Conservation (phyloP, 805 yeast genomes). For the Hagleromyces aurorensis region DNA sequence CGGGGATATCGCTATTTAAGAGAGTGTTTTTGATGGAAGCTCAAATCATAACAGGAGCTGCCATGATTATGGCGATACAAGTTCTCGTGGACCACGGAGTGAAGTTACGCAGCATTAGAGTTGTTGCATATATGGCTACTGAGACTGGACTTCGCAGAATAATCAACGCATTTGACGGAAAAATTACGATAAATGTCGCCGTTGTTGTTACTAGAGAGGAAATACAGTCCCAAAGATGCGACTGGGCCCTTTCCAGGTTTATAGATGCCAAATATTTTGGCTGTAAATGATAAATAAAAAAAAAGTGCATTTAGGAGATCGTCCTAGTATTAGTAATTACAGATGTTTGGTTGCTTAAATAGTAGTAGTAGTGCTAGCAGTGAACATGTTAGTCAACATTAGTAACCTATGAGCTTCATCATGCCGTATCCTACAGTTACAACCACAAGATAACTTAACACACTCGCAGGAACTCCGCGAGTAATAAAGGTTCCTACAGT, state of each 20-base stretch:
- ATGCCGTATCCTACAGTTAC: constrained; percentile 73
- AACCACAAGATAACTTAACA: constrained; percentile 64
- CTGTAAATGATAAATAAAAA: constrained; percentile 12
- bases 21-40: constrained; percentile 73
- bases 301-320: too few relatives aligned
- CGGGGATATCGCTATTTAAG: constrained; percentile 18
- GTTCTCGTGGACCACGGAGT: constrained; percentile 79
- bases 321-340: too few relatives aligned
- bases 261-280: constrained; percentile 78
- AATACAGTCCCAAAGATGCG: constrained; percentile 36
- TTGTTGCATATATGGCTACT: constrained; percentile 68
- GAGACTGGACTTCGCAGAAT: constrained; percentile 71
- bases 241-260: constrained; percentile 60
- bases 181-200: constrained; percentile 63
- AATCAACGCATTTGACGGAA: constrained; percentile 57
- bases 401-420: constrained; percentile 53
- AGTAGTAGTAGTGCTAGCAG: too few relatives aligned
- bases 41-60: constrained; percentile 87
- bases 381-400: too few relatives aligned
- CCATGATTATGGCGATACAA: constrained; percentile 88
- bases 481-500: constrained; percentile 81
- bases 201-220: constrained; percentile 45
- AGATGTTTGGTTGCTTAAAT: too few relatives aligned
- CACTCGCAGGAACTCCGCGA: constrained; percentile 83
- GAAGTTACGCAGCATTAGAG: constrained; percentile 47